phyloP scores from a whole-genome alignment of 2,329 filamentous ascomycete species.

The Cladosporium cucumerinum region DNA sequence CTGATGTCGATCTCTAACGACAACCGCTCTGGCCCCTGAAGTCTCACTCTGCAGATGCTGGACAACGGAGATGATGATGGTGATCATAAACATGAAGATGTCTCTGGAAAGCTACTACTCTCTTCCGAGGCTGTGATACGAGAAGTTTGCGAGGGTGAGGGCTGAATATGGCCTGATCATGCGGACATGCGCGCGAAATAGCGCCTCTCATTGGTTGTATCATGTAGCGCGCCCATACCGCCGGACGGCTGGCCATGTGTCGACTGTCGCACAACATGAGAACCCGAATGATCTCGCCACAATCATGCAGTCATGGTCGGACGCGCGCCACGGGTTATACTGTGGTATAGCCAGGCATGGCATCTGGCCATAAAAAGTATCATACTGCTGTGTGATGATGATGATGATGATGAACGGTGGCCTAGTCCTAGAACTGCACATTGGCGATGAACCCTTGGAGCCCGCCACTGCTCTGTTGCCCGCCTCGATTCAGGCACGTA shows the following conservation, averaged over 20 bases:
- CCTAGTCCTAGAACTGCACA: neutral
- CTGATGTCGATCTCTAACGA: neutral
- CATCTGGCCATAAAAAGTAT: neutral
- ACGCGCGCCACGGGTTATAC: neutral
- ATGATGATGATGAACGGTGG: neutral
- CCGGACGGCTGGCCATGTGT: neutral
- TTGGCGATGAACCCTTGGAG: neutral
- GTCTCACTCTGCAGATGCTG: neutral
- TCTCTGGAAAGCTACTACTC: neutral
- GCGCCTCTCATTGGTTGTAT: neutral
- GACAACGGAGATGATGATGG: neutral
- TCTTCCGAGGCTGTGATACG: neutral
- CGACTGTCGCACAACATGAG: neutral
- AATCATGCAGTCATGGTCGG: neutral
- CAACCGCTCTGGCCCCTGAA: neutral
- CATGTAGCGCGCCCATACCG: neutral
- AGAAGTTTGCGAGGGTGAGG: neutral
- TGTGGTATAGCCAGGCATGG: neutral
- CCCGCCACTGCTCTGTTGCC: neutral
- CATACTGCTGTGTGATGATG: neutral
- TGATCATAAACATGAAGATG: neutral
- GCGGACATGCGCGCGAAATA: neutral
- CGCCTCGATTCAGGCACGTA: neutral
- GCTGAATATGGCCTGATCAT: neutral
- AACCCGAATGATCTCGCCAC: neutral